Evolutionary conservation across 225 moss, liverwort and hornwort genomes (phyloP).

Genomic region (Asterella californica): DNA sequence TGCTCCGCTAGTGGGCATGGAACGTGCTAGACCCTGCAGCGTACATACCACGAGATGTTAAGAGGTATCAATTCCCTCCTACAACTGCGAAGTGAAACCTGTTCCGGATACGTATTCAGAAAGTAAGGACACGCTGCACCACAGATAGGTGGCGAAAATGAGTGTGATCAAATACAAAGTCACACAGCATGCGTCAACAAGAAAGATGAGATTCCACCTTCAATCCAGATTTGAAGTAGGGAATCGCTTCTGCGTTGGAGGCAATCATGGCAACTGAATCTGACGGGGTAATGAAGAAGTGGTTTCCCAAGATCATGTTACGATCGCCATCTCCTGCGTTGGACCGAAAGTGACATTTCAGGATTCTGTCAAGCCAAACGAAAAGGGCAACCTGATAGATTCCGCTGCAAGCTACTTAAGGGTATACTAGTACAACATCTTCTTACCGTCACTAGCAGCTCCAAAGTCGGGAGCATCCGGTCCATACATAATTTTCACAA

Average conservation of each 20-base stretch:
- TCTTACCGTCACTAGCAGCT: conserved; percentile 77
- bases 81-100: neutral
- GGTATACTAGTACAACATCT: neutral
- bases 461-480: conserved; percentile 66
- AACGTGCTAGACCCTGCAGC: conserved; percentile 81
- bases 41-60: neutral
- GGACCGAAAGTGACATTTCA: too few relatives aligned
- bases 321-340: conserved; percentile 79
- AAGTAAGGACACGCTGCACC: neutral
- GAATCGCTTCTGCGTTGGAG: conserved; percentile 78
- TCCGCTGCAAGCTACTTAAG: neutral
- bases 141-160: neutral
- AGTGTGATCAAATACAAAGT: neutral
- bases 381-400: neutral
- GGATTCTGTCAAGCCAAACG: neutral
- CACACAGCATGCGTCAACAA: neutral
- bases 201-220: conserved; percentile 28
- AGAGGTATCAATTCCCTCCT: neutral
- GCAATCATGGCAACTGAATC: conserved; percentile 96
- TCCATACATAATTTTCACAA: conserved; percentile 77
- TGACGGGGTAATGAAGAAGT: conserved; percentile 93
- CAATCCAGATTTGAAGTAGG: conserved; percentile 69
- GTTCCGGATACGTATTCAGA: neutral
- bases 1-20: conserved; percentile 94
- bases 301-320: conserved; percentile 91